Evolutionary conservation across 2,329 filamentous ascomycete species (phyloP), one percentile per base, ranked within the genome.

Genomic region (Ophiostoma pallidulum): DNA sequence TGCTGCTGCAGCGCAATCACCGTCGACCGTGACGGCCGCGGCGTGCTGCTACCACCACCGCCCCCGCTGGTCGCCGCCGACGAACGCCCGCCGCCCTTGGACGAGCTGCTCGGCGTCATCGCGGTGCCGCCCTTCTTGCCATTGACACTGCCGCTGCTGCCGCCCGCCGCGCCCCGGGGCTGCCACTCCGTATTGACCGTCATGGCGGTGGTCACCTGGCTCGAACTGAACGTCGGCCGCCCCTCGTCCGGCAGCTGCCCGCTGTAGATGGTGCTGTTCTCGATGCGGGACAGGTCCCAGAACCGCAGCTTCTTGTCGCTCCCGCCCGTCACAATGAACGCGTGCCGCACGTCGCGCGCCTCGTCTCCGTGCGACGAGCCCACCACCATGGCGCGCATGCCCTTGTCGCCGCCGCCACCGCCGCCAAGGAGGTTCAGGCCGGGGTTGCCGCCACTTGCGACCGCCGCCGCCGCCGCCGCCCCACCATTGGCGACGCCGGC

Each of bases 271-370:
- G 75, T 73, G 35, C 87, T 95, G 50, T 80, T 77, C 59, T 95
- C 88, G 9, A 87, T 74, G 9, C 82, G 81, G 9, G 79, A 73
- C 13, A 92, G 73, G 60, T 98, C 91, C 92, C 92, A 98, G 66
- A 94, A 97, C 9, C 92, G 80, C 16, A 98, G 77, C 64, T 86
- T 92, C 66, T 85, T 87, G 64, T 97, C 92, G 10, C 86, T 86
- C 0, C 91, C 91, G 16, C 84, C 90, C 0, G 88, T 92, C 32
- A 98, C 69, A 40, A 96, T 77, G 61, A 92, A 96, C 0, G 86
- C 83, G 57, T 88, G 82, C 49, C 84, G 82, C 4, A 84, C 75
- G 40, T 90, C 86, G 37, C 78, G 73, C 43, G 88, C 81, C 20
- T 79, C 75, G 5, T 55, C 53, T 24, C 29, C 37, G 4, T 45